A percentile compares a stretch with the other conserved stretches of the same genome.
Evolutionary conservation across 257 asterid genomes (phyloP).

Genomic region (Solanum habrochaites): DNA sequence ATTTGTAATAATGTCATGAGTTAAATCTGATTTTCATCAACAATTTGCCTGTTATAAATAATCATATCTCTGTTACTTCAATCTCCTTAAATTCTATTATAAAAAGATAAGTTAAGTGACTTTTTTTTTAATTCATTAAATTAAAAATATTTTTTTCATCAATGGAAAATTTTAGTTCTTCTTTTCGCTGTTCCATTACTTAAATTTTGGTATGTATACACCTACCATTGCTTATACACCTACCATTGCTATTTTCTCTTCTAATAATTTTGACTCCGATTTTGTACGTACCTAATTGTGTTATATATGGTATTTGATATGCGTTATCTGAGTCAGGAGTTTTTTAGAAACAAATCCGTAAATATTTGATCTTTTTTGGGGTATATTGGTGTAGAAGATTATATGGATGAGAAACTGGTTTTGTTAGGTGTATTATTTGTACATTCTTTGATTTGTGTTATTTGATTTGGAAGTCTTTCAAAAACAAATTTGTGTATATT

Average conservation of each 20-base stretch:
- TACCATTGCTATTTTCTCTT: neutral
- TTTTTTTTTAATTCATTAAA: too few relatives aligned
- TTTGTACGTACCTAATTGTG: accelerated
- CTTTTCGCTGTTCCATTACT: neutral
- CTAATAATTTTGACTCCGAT: too few relatives aligned
- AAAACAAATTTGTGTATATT: neutral
- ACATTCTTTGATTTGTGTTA: neutral
- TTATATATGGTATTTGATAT: neutral
- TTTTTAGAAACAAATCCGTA: too few relatives aligned
- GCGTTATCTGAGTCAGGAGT: too few relatives aligned
- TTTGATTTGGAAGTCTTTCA: neutral
- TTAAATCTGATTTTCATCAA: neutral
- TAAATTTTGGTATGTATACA: neutral
- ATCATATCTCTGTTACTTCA: too few relatives aligned
- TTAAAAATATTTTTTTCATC: neutral
- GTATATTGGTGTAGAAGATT: neutral
- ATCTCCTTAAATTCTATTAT: neutral
- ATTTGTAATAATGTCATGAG: neutral
- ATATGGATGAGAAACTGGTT: neutral
- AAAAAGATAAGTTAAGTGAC: neutral
- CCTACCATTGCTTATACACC: neutral
- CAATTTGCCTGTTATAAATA: neutral
- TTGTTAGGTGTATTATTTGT: neutral
- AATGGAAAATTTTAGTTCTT: neutral
- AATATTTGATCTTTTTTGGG: neutral